phyloP scores from a whole-genome alignment of 192 early-diverging fungal species.

The Coemansia asiatica region DNA sequence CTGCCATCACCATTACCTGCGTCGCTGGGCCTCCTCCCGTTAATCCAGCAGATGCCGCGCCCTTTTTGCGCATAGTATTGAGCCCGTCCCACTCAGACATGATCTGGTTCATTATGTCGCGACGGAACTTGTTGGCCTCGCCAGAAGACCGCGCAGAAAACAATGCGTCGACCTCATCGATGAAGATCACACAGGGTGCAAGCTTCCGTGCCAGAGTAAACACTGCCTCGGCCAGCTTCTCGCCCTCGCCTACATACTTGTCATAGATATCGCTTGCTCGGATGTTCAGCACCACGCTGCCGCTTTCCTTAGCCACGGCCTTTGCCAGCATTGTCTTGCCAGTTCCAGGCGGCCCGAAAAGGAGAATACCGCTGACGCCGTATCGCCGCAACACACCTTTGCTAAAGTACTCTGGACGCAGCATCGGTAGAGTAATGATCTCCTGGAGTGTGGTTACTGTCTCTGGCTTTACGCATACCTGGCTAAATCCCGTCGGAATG shows the following conservation, averaged over 20 bases:
- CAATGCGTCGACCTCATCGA: constrained; percentile 94
- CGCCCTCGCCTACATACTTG: constrained; percentile 94
- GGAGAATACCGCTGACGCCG: constrained; percentile 72
- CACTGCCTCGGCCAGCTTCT: constrained; percentile 93
- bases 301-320: constrained; percentile 80
- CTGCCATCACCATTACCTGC: constrained; percentile 82
- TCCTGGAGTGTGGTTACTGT: constrained; percentile 88
- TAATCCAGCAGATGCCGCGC: constrained; percentile 1
- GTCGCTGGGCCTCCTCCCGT: constrained; percentile 13
- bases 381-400: constrained; percentile 68
- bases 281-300: constrained; percentile 75
- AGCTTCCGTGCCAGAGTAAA: constrained; percentile 91
- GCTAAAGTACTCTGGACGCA: constrained; percentile 75
- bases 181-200: constrained; percentile 93
- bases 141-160: constrained; percentile 70
- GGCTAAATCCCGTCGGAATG: constrained; percentile 61
- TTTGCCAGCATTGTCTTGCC: constrained; percentile 87
- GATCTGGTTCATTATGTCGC: constrained; percentile 90
- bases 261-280: constrained; percentile 76
- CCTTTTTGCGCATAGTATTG: constrained; percentile 64
- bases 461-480: constrained; percentile 70
- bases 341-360: constrained; percentile 86
- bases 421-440: constrained; percentile 74
- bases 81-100: constrained; percentile 98
- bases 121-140: constrained; percentile 61